Conservation (phyloP, 257 asterid species). For the Penstemon davidsonii region DNA sequence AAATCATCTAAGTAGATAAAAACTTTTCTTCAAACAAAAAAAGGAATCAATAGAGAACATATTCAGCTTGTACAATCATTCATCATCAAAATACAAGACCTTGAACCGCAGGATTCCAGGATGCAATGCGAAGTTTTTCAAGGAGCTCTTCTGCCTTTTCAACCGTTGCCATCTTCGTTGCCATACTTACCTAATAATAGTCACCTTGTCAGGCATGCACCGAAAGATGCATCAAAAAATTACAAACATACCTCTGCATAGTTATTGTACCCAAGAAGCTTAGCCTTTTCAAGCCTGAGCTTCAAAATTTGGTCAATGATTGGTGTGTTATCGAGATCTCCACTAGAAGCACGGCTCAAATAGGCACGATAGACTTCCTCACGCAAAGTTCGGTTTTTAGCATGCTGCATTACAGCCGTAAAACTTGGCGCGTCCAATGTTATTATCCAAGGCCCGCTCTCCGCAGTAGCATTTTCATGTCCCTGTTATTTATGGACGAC, state of each 20-base stretch:
- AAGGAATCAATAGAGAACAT: not conserved
- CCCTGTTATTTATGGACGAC: constrained; percentile 55
- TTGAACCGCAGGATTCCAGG: constrained; percentile 90
- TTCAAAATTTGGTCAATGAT: constrained; percentile 82
- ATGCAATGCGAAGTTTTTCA: constrained; percentile 82
- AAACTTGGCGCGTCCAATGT: constrained; percentile 94
- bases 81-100: constrained; percentile 33
- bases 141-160: constrained; percentile 88
- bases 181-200: constrained; percentile 86
- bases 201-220: constrained; percentile 30
- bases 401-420: constrained; percentile 88
- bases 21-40: not conserved
- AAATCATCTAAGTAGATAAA: not conserved
- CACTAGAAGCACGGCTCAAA: constrained; percentile 88
- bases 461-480: constrained; percentile 89
- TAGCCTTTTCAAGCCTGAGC: constrained; percentile 89
- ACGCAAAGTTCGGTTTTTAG: constrained; percentile 77
- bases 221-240: constrained; percentile 12
- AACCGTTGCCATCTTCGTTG: constrained; percentile 93
- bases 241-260: constrained; percentile 75
- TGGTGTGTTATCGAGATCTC: constrained; percentile 79
- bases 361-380: constrained; percentile 97
- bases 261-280: constrained; percentile 92
- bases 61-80: constrained; percentile 9
- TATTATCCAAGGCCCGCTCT: constrained; percentile 91